Conservation (phyloP, 192 early-diverging fungal genomes). For the Physocladia obscura region DNA sequence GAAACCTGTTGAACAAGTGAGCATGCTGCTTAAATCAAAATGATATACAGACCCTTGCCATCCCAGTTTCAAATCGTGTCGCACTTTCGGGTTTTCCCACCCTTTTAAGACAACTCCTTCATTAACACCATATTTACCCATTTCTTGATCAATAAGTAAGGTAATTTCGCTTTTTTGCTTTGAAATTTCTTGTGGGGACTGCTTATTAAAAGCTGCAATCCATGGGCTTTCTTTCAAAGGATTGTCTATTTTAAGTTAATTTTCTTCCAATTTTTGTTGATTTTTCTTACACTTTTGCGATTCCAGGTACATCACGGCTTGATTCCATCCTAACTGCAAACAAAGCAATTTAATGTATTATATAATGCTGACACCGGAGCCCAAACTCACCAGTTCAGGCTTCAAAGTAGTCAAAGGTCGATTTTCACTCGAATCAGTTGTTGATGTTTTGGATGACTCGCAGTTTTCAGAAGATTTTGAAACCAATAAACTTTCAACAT, state of each 20-base stretch:
- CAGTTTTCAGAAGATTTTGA: no score
- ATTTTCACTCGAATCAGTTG: slow-evolving; percentile 15
- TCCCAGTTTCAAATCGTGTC: neutral
- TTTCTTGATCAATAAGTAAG: neutral
- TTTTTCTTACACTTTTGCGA: neutral
- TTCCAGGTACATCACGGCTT: neutral
- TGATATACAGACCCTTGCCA: neutral
- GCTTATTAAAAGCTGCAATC: neutral
- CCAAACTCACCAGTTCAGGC: neutral
- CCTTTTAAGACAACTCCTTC: neutral
- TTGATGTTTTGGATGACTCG: no score
- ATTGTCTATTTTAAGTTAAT: neutral
- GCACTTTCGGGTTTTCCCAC: neutral
- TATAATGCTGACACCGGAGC: neutral
- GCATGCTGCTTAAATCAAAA: no score
- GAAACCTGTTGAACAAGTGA: slow-evolving; percentile 12
- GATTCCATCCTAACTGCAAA: neutral
- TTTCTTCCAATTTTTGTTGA: neutral
- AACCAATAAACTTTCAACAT: no score
- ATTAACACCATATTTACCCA: neutral
- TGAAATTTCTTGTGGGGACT: neutral
- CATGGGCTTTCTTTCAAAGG: slow-evolving; percentile 1
- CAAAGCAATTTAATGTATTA: neutral
- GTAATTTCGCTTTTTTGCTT: neutral
- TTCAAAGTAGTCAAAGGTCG: neutral